Conservation (phyloP, 139 green algal species). For the Pleodorina starrii region DNA sequence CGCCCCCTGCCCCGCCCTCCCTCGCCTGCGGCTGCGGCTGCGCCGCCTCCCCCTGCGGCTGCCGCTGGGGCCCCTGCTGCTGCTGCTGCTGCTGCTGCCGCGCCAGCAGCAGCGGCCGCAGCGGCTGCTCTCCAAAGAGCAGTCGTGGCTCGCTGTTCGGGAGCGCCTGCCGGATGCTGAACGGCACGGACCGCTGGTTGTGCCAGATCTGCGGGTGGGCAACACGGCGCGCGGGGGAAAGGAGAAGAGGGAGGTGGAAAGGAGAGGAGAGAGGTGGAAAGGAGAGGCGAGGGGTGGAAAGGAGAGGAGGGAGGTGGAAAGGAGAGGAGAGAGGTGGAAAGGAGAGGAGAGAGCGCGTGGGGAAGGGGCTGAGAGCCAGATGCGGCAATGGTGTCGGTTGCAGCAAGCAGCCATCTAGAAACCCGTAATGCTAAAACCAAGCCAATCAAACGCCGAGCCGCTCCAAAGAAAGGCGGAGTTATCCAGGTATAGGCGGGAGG, state of each 20-base stretch:
- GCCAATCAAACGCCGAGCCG: no score
- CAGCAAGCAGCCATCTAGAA: no score
- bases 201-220: conserved; percentile 34
- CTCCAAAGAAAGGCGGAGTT: no score
- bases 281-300: background rate
- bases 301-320: no score
- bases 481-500: no score
- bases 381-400: no score
- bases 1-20: background rate
- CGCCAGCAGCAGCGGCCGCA: background rate
- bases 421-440: no score
- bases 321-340: no score
- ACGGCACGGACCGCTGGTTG: conserved; percentile 41
- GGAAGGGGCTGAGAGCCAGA: no score
- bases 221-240: background rate
- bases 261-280: background rate
- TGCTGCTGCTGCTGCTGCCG: background rate
- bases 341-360: no score
- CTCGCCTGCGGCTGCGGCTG: background rate
- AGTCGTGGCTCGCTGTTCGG: background rate
- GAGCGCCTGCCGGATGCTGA: background rate
- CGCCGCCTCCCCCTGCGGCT: no score
- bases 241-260: background rate
- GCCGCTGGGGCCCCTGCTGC: no score
- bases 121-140: conserved; percentile 28